phyloP scores from a whole-genome alignment of 2,329 filamentous ascomycete species.

The Westerdykella ornata region DNA sequence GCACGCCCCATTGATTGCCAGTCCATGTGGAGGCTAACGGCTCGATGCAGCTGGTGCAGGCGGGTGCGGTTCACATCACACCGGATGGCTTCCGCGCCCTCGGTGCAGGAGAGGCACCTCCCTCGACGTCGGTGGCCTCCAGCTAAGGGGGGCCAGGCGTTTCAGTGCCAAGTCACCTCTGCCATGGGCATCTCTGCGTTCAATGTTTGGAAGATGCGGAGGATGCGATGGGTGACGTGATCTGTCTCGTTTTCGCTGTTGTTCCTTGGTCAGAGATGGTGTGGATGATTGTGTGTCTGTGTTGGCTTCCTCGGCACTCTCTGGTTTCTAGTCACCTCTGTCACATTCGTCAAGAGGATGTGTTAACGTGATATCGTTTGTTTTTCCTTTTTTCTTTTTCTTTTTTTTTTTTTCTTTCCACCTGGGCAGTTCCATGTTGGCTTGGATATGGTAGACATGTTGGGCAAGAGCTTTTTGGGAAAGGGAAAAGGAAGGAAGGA shows the following conservation, averaged over 20 bases:
- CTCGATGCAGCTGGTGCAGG: constrained; percentile 65
- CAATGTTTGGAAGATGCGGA: too few species aligned
- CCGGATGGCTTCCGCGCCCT: constrained; percentile 71
- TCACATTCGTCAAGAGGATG: constrained; percentile 12
- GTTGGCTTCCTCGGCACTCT: constrained; percentile 21
- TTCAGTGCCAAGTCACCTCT: constrained; percentile 32
- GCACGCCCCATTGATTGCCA: too few species aligned
- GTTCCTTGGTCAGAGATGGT: constrained; percentile 4
- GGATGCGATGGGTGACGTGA: constrained; percentile 31
- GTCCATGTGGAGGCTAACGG: constrained; percentile 8
- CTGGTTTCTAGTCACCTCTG: constrained; percentile 34
- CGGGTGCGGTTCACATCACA: constrained; percentile 82
- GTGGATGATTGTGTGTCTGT: constrained; percentile 9
- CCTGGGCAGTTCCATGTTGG: too few species aligned
- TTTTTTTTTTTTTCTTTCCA: too few species aligned
- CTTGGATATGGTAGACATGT: too few species aligned
- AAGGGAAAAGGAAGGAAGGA: too few species aligned
- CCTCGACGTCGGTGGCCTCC: not conserved
- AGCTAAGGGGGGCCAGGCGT: not conserved
- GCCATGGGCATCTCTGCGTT: constrained; percentile 13
- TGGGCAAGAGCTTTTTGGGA: too few species aligned
- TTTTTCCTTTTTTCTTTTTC: too few species aligned
- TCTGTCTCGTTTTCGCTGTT: constrained; percentile 9
- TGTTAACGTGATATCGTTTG: constrained; percentile 33
- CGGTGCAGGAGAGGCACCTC: constrained; percentile 5